Evolutionary conservation across 2,329 filamentous ascomycete species (phyloP).

Genomic region (Fusarium metavorans): DNA sequence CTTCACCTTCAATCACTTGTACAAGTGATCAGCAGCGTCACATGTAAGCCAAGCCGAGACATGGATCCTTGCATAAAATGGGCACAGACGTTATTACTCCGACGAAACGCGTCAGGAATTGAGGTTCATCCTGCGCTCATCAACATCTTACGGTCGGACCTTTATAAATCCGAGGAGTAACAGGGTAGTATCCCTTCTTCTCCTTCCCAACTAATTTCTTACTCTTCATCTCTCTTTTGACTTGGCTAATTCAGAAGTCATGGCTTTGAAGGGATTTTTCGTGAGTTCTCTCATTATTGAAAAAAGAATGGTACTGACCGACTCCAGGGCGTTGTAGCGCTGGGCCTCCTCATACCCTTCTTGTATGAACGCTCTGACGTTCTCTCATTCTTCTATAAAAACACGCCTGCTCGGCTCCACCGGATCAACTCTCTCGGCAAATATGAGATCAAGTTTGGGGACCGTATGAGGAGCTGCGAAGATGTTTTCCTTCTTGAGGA

Average conservation of each 20-base stretch:
- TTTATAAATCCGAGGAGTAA: not conserved
- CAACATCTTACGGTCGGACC: not conserved
- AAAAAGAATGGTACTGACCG: not conserved
- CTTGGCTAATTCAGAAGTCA: not conserved
- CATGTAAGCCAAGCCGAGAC: not conserved
- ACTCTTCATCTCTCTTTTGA: not conserved
- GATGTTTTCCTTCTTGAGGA: constrained; percentile 53
- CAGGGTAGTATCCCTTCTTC: not conserved
- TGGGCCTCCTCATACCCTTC: constrained; percentile 19
- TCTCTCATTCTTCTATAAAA: constrained; percentile 42
- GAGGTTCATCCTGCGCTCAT: not conserved
- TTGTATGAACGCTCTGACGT: constrained; percentile 28
- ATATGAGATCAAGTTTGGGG: constrained; percentile 50
- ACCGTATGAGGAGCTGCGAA: constrained; percentile 55
- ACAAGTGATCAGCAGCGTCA: not conserved
- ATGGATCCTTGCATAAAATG: not conserved
- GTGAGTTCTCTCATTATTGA: not conserved
- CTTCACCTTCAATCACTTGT: not conserved
- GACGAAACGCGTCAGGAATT: not conserved
- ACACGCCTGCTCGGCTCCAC: constrained; percentile 47
- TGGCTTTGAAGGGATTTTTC: constrained; percentile 18
- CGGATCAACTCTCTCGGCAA: constrained; percentile 43
- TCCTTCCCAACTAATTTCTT: not conserved
- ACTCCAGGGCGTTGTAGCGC: constrained; percentile 9
- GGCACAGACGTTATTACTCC: not conserved